Base-by-base conservation (phyloP, 106 monocot species). In the Dendrobium chrysotoxum region DNA sequence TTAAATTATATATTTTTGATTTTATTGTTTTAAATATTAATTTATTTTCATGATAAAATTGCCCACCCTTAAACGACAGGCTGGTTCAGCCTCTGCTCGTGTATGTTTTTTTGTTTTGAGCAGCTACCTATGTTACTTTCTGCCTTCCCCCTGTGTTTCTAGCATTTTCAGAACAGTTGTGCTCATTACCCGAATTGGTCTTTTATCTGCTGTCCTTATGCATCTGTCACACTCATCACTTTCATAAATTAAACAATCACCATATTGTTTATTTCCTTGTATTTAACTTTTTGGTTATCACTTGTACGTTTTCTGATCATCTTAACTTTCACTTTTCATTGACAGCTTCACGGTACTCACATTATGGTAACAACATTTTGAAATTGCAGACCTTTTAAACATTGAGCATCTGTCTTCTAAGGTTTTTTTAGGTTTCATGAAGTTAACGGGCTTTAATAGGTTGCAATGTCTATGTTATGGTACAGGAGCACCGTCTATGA, bases 401-500 rank as follows among this genome's bases (percentile, higher is more conserved):
- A 20, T 64, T 23, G 64, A 35, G 18, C 64, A 64, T 8, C 2
- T 23, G 20, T n/a, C 18, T 64, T 64, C 7, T 7, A 64, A n/a
- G 64, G 20, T 64, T 64, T 64, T 15, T 23, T n/a, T 25, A 6
- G 17, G 23, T n/a, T n/a, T n/a, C 64, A 2, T 64, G n/a, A 64
- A 64, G 25, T 64, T 64, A 25, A 23, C 21, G 20, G 23, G 64
- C 21, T 64, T 23, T 64, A 64, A 64, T n/a, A n/a, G 17, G 23
- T 64, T 20, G 64, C 64, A 7, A 64, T 64, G 21, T 20, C 35
- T 4, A 64, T 64, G 23, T 20, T 25, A 64, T 64, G 23, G 79
- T 86, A 54, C 82, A 94, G 94, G 84, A 30, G 67, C 80, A 13
- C 86, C 72, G 85, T 86, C 86, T 30, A 86, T 85, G 53, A 81